Evolutionary conservation across 2,329 filamentous ascomycete species (phyloP), one percentile per base, ranked within the genome.

Genomic region (Geosmithia flava): DNA sequence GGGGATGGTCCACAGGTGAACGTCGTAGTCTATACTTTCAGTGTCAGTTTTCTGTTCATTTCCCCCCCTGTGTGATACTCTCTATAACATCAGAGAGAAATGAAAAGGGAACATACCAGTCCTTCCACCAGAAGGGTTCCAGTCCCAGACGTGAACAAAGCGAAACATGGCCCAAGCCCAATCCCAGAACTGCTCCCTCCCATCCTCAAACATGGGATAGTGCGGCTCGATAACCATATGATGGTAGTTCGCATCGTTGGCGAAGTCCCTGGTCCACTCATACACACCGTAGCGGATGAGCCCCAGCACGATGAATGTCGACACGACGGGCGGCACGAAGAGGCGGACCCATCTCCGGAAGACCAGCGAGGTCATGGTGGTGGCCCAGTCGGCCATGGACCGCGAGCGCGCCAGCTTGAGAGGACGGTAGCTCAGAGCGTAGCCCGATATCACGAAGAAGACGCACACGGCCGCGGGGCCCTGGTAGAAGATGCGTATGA

Each of bases 361-460:
- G 44, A 70, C 60, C 42, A 77, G 62, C 2, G 72, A 76, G 33
- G 69, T 64, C 58, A 77, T 66, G 19, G 70, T 68, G 19, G 55
- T 61, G 1, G 68, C 62, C 47, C 75, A 67, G 15, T 67, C 68
- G 33, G 64, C 55, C 43, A 59, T 60, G 40, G 55, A 54, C n/a
- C 62, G 60, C 48, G 53, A 61, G 42, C 68, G 67, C 20, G 65
- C 59, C 45, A 74, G 63, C 52, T 69, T 72, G n/a, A 78, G 54
- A 1, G 74, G 71, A 44, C 68, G 68, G 48, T 80, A 69, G 29
- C 71, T 74, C 13, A 83, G 65, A 2, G 76, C 79, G 59, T 80
- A 81, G 19, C 78, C 78, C 1, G 75, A 78, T 43, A 81, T 75
- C 55, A 80, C 71, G 56, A 80, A 81, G 65, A 82, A 82, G 53